Evolutionary conservation across 148 eudicot genomes (phyloP).

Genomic region (Rhododendron simsii): DNA sequence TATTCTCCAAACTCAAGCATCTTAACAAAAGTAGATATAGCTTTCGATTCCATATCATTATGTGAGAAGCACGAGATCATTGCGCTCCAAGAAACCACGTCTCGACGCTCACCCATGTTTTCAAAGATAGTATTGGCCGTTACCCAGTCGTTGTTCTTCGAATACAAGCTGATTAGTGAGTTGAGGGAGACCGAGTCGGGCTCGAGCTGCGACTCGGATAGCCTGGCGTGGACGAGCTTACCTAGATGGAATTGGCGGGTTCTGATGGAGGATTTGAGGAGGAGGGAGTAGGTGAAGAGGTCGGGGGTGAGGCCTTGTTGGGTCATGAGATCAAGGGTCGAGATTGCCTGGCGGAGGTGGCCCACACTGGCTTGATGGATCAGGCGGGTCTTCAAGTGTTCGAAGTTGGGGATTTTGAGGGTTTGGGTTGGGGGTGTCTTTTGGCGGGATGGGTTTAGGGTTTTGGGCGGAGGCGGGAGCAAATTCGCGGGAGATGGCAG

Average conservation of each 20-base stretch:
- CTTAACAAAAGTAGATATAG: conserved; percentile 1
- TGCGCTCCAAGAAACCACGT: no score
- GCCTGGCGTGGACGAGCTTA: no score
- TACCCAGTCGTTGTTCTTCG: no score
- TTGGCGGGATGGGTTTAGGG: conserved; percentile 11
- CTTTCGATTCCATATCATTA: conserved; percentile 31
- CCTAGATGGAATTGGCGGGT: no score
- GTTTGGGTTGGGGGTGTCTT: conserved; percentile 9
- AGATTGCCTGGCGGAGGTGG: conserved; percentile 38
- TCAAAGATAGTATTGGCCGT: no score
- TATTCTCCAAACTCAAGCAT: conserved; percentile 42
- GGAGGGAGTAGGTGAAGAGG: conserved; percentile 43
- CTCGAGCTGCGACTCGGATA: no score
- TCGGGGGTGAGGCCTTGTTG: conserved; percentile 41
- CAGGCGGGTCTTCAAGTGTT: conserved; percentile 36
- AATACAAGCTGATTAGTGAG: no score
- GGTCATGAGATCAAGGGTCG: conserved; percentile 52
- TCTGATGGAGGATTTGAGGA: no score
- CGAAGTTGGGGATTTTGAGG: conserved; percentile 25
- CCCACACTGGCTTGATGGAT: conserved; percentile 37
- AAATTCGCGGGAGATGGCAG: conserved; percentile 1
- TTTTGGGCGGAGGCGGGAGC: conserved; percentile 28
- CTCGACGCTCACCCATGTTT: no score
- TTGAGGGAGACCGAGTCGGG: no score
- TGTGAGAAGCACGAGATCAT: conserved; percentile 32